These are phyloP conservation scores for Phellopilus nigrolimitatus DNA, from an alignment of 1,284 basidiomycete species.

Conservation along the genomic window DNA sequence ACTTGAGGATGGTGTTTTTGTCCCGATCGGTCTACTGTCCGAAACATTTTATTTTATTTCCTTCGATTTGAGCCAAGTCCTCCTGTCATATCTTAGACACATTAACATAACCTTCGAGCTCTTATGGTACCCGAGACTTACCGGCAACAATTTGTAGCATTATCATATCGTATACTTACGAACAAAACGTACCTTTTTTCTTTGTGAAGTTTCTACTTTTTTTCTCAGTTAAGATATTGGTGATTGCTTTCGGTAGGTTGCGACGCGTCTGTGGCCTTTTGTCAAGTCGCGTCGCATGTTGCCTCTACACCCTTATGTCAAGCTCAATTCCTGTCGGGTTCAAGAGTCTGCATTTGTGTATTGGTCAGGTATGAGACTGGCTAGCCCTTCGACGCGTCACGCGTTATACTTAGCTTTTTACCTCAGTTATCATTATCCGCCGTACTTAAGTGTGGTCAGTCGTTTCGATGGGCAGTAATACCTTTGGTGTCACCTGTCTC, in stretches of 20 bases:
- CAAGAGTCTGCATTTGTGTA: slow-evolving; percentile 50
- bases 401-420: too few relatives aligned
- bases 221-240: not conserved
- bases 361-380: too few relatives aligned
- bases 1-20: too few relatives aligned
- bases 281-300: slow-evolving; percentile 5
- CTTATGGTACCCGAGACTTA: not conserved
- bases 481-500: slow-evolving; percentile 31
- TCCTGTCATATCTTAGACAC: slow-evolving; percentile 8
- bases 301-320: slow-evolving; percentile 17
- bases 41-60: not conserved
- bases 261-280: slow-evolving; percentile 1
- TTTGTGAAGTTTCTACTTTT: not conserved
- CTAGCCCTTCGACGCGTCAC: too few relatives aligned
- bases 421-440: slow-evolving; percentile 67
- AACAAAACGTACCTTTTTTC: not conserved
- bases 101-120: not conserved
- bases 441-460: slow-evolving; percentile 76
- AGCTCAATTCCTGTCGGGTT: slow-evolving; percentile 39
- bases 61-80: not conserved
- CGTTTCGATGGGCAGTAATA: slow-evolving; percentile 70
- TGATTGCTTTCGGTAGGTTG: not conserved
- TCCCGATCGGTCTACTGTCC: not conserved
- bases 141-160: slow-evolving; percentile 9
- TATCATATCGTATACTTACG: slow-evolving; percentile 12